Percentiles rank a stretch among this genome's conserved stretches.
phyloP scores from a whole-genome alignment of 2,329 filamentous ascomycete species.

The Sporothrix pallida region DNA sequence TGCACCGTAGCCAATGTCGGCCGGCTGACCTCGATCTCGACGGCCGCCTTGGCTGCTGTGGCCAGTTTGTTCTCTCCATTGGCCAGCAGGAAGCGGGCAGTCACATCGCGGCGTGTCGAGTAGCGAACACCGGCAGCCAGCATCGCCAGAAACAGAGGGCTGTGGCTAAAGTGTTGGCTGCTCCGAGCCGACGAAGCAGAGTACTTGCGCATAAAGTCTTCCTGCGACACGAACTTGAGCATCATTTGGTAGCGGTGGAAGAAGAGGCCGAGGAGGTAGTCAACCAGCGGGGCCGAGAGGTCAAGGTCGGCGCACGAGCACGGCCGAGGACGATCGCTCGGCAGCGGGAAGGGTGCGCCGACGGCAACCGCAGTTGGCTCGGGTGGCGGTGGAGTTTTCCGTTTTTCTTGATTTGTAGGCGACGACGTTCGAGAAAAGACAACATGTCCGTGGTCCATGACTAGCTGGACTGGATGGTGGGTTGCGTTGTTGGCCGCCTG shows the following conservation, averaged over 20 bases:
- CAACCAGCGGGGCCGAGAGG: constrained; percentile 29
- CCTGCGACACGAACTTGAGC: constrained; percentile 33
- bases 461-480: not conserved
- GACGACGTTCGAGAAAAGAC: not conserved
- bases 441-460: not conserved
- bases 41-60: constrained; percentile 9
- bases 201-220: constrained; percentile 15
- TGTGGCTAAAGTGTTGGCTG: not conserved
- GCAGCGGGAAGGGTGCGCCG: not conserved
- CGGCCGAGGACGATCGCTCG: not conserved
- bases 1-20: constrained; percentile 33
- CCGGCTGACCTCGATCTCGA: constrained; percentile 29
- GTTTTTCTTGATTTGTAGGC: not conserved
- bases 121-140: constrained; percentile 32
- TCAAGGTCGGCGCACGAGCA: constrained; percentile 13
- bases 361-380: not conserved
- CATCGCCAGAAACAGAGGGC: constrained; percentile 34
- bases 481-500: not conserved
- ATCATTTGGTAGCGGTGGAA: constrained; percentile 34
- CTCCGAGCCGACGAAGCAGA: not conserved
- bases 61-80: constrained; percentile 31
- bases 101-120: constrained; percentile 30
- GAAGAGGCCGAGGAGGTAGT: constrained; percentile 33
- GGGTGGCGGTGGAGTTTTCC: not conserved
- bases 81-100: constrained; percentile 1